Percentiles rank a stretch among this genome's conserved stretches.
Evolutionary conservation across 495 filamentous ascomycete genomes (phyloP).

Genomic region (Tuber borchii): DNA sequence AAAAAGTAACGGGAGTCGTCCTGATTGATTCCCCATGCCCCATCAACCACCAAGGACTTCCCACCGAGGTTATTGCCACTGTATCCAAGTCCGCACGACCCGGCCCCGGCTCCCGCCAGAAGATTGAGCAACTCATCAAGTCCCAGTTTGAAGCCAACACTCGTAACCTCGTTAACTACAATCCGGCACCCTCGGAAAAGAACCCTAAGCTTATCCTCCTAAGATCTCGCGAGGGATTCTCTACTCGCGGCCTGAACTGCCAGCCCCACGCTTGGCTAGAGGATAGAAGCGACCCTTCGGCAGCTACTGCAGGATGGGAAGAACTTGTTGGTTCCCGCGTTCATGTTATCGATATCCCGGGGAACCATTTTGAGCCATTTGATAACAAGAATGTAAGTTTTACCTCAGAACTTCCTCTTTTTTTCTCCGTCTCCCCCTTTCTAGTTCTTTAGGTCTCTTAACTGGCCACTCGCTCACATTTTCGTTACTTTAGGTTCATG

Average conservation of each 20-base stretch:
- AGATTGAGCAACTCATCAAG: constrained; percentile 41
- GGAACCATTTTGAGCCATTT: constrained; percentile 33
- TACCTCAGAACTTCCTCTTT: neutral
- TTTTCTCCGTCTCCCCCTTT: neutral
- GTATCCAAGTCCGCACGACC: constrained; percentile 41
- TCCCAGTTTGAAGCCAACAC: constrained; percentile 28
- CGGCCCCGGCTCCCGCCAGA: constrained; percentile 40
- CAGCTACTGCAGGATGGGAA: constrained; percentile 29
- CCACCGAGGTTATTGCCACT: constrained; percentile 49
- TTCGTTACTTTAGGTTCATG: constrained; percentile 11
- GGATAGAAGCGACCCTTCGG: constrained; percentile 21
- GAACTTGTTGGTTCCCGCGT: constrained; percentile 14
- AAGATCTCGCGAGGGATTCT: constrained; percentile 19
- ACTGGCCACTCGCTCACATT: constrained; percentile 1
- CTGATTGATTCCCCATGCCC: constrained; percentile 67
- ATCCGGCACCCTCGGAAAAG: constrained; percentile 5
- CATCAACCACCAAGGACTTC: constrained; percentile 46
- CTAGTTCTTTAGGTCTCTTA: too few relatives aligned
- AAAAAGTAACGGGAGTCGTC: constrained; percentile 66
- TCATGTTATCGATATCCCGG: constrained; percentile 30
- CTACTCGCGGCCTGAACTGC: constrained; percentile 22
- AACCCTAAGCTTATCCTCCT: constrained; percentile 27
- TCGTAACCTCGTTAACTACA: constrained; percentile 36
- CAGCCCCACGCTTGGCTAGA: constrained; percentile 27
- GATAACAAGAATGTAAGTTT: constrained; percentile 30